These are phyloP conservation scores for Cladosporium velox DNA, from an alignment of 2,329 filamentous ascomycete species.

Conservation along the genomic window DNA sequence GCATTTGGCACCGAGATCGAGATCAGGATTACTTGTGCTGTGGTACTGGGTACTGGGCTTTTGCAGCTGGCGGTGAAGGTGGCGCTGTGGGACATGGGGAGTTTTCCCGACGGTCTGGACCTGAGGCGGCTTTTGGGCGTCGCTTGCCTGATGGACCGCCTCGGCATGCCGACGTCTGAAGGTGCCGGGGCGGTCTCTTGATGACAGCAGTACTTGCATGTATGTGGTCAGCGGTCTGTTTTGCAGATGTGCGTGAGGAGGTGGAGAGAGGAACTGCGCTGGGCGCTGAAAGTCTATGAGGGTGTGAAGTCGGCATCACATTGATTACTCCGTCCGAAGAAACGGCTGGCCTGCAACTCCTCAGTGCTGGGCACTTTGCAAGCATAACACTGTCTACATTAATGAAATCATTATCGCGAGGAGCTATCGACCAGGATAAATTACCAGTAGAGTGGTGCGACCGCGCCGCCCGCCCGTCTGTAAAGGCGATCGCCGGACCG, in stretches of 20 bases:
- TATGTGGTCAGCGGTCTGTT: neutral
- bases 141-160: neutral
- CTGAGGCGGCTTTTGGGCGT: neutral
- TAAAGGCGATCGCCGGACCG: constrained; percentile 2
- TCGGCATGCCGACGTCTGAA: constrained; percentile 9
- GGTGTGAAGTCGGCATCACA: neutral
- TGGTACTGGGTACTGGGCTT: constrained; percentile 6
- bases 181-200: neutral
- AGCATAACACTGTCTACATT: constrained; percentile 2
- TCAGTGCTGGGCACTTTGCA: neutral
- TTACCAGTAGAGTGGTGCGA: constrained; percentile 8
- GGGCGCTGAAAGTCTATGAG: neutral
- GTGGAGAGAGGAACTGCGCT: neutral
- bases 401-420: constrained; percentile 6
- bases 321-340: neutral
- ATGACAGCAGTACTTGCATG: neutral
- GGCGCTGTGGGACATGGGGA: neutral
- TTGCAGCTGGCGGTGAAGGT: neutral
- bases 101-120: constrained; percentile 9
- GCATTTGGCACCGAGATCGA: neutral
- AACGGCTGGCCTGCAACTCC: neutral
- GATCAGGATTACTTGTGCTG: neutral
- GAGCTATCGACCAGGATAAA: neutral
- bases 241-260: neutral
- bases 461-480: constrained; percentile 7